Conservation (phyloP, 1,284 basidiomycete species). For the Pseudomicrostroma phylloplanum region DNA sequence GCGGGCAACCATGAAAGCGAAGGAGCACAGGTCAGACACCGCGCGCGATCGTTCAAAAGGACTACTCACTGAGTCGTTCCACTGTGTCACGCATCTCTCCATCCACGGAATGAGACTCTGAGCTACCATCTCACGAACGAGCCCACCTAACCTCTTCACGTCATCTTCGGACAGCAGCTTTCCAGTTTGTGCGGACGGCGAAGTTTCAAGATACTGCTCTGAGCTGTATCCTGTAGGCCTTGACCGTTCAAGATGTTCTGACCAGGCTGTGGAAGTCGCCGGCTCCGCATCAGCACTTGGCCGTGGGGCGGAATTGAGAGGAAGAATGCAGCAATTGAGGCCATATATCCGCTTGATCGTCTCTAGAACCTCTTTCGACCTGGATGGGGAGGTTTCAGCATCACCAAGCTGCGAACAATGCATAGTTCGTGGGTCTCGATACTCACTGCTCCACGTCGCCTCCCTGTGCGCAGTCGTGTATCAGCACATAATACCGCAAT, state of each 20-base stretch:
- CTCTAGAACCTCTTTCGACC: constrained; percentile 36
- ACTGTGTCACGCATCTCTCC: constrained; percentile 85
- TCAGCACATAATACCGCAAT: constrained; percentile 43
- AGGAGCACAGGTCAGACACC: neutral
- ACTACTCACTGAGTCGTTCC: constrained; percentile 72
- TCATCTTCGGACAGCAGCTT: constrained; percentile 64
- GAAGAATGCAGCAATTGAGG: constrained; percentile 42
- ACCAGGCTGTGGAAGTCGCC: constrained; percentile 19
- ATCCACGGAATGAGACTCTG: constrained; percentile 92
- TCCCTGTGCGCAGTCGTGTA: constrained; percentile 37
- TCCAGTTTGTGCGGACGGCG: neutral
- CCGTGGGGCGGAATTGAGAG: constrained; percentile 37
- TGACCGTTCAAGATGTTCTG: neutral
- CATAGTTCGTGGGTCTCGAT: neutral
- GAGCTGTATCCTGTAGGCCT: constrained; percentile 11
- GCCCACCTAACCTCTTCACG: constrained; percentile 70
- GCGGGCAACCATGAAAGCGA: neutral
- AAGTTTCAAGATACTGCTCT: neutral
- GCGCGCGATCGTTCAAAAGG: neutral
- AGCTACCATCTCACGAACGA: constrained; percentile 80
- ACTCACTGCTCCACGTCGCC: constrained; percentile 25
- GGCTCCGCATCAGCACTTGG: constrained; percentile 5
- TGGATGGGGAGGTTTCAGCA: constrained; percentile 6
- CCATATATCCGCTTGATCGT: constrained; percentile 45
- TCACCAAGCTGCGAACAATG: neutral